phyloP scores from a whole-genome alignment of 2,329 filamentous ascomycete species.

The Talaromyces sp. region DNA sequence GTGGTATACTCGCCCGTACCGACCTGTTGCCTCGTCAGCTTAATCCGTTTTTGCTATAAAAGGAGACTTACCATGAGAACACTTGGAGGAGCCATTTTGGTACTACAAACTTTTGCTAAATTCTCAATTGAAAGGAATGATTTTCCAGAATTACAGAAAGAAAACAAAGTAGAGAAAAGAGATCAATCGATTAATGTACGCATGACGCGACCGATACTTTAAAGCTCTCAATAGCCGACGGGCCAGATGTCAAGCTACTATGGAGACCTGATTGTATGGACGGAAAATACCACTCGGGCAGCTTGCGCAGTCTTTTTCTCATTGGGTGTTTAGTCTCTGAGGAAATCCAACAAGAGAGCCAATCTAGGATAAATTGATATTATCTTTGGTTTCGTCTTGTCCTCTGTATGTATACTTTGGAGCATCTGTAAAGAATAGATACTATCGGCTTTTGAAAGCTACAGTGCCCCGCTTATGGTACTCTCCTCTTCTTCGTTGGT shows the following conservation, averaged over 20 bases:
- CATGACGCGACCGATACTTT: not conserved
- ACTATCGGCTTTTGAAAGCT: not conserved
- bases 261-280: slow-evolving; percentile 11
- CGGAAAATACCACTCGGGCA: slow-evolving; percentile 7
- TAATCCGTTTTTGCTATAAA: not conserved
- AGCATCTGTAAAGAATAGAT: not conserved
- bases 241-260: not conserved
- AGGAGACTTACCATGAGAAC: slow-evolving; percentile 62
- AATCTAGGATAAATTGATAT: not conserved
- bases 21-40: slow-evolving; percentile 50
- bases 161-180: not conserved
- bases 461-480: not conserved
- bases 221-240: slow-evolving; percentile 30
- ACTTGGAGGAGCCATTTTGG: slow-evolving; percentile 59
- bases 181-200: not conserved
- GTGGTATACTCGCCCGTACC: slow-evolving; percentile 97
- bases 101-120: not conserved
- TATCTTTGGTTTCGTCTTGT: not conserved
- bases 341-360: not conserved
- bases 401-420: not conserved
- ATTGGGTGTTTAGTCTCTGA: not conserved
- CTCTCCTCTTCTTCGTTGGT: not conserved
- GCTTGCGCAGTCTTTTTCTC: not conserved
- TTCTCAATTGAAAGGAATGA: not conserved
- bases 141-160: not conserved